A percentile compares a stretch with the other conserved stretches of the same genome.
These are phyloP conservation scores for Xylariaceae sp. DNA, from an alignment of 2,329 filamentous ascomycete species.

Conservation along the genomic window DNA sequence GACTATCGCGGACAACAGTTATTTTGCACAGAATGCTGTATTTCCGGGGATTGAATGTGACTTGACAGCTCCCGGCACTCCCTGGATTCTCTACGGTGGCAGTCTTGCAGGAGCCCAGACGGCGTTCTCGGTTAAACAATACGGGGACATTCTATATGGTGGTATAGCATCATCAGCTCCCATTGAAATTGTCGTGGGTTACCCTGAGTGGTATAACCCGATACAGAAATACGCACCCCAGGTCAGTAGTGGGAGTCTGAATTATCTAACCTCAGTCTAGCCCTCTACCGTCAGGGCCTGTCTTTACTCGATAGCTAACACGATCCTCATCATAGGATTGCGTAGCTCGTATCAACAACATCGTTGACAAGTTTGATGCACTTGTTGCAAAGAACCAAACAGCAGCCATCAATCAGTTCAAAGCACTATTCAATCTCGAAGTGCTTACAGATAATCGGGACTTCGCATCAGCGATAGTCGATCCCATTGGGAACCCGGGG, in stretches of 20 bases:
- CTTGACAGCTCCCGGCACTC: slow-evolving; percentile 52
- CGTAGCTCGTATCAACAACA: slow-evolving; percentile 54
- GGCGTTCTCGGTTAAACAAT: slow-evolving; percentile 52
- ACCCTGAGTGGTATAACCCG: slow-evolving; percentile 57
- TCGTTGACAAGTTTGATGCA: slow-evolving; percentile 57
- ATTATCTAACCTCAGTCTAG: neutral
- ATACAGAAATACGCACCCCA: slow-evolving; percentile 57
- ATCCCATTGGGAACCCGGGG: slow-evolving; percentile 43
- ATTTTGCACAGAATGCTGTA: slow-evolving; percentile 55
- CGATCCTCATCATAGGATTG: slow-evolving; percentile 45
- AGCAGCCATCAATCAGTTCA: slow-evolving; percentile 52
- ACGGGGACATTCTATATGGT: slow-evolving; percentile 53
- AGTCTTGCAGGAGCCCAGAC: slow-evolving; percentile 42
- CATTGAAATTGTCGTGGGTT: slow-evolving; percentile 49
- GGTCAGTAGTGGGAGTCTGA: slow-evolving; percentile 16
- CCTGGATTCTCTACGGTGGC: slow-evolving; percentile 44
- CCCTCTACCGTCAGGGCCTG: neutral
- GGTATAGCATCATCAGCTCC: slow-evolving; percentile 57
- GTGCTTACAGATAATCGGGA: slow-evolving; percentile 52
- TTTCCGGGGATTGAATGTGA: slow-evolving; percentile 51
- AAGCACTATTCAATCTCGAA: slow-evolving; percentile 55
- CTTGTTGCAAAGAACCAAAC: slow-evolving; percentile 52
- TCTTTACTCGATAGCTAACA: neutral
- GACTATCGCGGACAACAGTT: slow-evolving; percentile 59
- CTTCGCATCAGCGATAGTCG: slow-evolving; percentile 55